These are phyloP conservation scores for Penicillium fimorum DNA, from an alignment of 495 filamentous ascomycete species.

Conservation along the genomic window DNA sequence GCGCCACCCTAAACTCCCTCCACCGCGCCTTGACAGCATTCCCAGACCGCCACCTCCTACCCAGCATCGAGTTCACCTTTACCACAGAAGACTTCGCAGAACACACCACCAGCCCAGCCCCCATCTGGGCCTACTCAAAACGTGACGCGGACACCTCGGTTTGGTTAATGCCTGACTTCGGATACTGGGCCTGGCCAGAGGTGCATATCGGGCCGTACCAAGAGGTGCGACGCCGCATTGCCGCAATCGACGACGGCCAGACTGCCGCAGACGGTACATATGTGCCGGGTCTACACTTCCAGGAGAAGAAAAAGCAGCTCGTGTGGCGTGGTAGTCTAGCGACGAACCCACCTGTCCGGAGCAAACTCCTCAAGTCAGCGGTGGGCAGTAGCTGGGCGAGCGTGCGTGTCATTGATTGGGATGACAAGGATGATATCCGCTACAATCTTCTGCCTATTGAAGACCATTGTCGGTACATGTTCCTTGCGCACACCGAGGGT, in stretches of 20 bases:
- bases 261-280: conserved; percentile 15
- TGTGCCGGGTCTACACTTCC: conserved; percentile 25
- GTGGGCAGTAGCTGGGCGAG: conserved; percentile 51
- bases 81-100: conserved; percentile 48
- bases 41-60: conserved; percentile 50
- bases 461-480: conserved; percentile 62
- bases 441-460: conserved; percentile 47
- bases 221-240: conserved; percentile 46
- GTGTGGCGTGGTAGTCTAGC: conserved; percentile 64
- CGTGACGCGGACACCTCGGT: conserved; percentile 40
- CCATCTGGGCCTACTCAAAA: conserved; percentile 56
- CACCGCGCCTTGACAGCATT: conserved; percentile 37
- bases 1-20: conserved; percentile 41
- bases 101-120: conserved; percentile 22
- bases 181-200: conserved; percentile 72
- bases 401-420: conserved; percentile 51
- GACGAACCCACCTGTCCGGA: conserved; percentile 39
- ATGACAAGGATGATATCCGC: conserved; percentile 33
- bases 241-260: conserved; percentile 35
- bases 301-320: conserved; percentile 59
- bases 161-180: conserved; percentile 80
- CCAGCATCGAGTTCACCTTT: conserved; percentile 62
- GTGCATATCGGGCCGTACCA: conserved; percentile 57
- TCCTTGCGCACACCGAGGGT: conserved; percentile 58
- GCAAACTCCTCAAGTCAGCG: conserved; percentile 46